Conservation (phyloP, 2,329 filamentous ascomycete genomes). For the Aureobasidium vineae region DNA sequence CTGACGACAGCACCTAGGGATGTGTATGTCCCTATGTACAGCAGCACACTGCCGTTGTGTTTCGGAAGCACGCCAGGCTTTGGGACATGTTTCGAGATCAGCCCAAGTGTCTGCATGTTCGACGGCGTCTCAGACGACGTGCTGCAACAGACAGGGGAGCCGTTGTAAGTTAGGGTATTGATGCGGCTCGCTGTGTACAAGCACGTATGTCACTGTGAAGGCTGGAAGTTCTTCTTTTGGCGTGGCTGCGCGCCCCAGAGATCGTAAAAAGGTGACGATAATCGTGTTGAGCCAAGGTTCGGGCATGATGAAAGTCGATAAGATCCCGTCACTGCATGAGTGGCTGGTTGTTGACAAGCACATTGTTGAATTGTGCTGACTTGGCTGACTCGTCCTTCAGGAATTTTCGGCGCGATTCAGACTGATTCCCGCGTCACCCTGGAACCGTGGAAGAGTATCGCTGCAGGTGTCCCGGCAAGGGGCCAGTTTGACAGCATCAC, state of each 20-base stretch:
- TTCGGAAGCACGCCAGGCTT: constrained; percentile 4
- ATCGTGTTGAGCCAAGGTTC: not conserved
- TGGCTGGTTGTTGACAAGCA: constrained; percentile 6
- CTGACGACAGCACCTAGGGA: not conserved
- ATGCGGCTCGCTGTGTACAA: not conserved
- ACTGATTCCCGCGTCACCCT: not conserved
- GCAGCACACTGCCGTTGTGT: constrained; percentile 10
- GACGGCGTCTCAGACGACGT: not conserved
- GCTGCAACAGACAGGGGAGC: constrained; percentile 13
- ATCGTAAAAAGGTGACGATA: not conserved
- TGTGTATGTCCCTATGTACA: not conserved
- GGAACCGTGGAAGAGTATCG: not conserved
- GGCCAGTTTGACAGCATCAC: constrained; percentile 6
- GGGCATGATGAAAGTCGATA: not conserved
- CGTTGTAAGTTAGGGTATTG: not conserved
- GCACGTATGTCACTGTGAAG: not conserved
- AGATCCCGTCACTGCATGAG: constrained; percentile 9
- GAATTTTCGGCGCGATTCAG: not conserved
- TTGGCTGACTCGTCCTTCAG: constrained; percentile 1
- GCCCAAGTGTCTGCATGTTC: not conserved
- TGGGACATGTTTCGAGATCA: constrained; percentile 15
- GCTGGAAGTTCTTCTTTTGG: not conserved
- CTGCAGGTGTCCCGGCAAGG: not conserved
- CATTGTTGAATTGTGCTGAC: not conserved
- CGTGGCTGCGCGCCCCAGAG: not conserved